phyloP scores from a whole-genome alignment of 495 filamentous ascomycete species.

The Penicillium cosmopolitanum region DNA sequence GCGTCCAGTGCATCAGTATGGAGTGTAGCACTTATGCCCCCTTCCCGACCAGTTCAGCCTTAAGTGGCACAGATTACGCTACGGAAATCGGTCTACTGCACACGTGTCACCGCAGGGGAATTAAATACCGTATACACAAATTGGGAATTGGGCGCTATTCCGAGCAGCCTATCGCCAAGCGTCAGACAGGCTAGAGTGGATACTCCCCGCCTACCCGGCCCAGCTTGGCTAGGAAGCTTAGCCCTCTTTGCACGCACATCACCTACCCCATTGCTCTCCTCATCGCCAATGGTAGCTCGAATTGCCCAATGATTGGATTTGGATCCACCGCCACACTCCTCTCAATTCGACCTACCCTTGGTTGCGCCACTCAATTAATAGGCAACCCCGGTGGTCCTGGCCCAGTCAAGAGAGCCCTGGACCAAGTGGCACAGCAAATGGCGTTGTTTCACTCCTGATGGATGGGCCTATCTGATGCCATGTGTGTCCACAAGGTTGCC shows the following conservation, averaged over 20 bases:
- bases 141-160: constrained; percentile 6
- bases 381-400: not conserved
- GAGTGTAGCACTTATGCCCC: too few species aligned
- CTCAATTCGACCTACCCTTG: not conserved
- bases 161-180: not conserved
- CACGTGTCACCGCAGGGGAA: constrained; percentile 2
- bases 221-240: constrained; percentile 4
- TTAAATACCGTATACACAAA: not conserved
- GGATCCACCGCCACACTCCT: constrained; percentile 6
- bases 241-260: constrained; percentile 9
- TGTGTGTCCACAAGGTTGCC: constrained; percentile 1
- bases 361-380: not conserved
- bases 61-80: not conserved
- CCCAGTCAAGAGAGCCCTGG: not conserved
- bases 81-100: not conserved
- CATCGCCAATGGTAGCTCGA: constrained; percentile 1
- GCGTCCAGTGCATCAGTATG: too few species aligned
- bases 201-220: not conserved
- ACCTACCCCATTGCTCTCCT: not conserved
- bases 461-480: not conserved
- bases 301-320: not conserved
- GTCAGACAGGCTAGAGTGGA: not conserved
- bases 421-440: not conserved
- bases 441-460: not conserved
- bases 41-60: too few species aligned